These are phyloP conservation scores for Fusarium verticillioides DNA, from an alignment of 2,329 filamentous ascomycete genomes.

Conservation along the genomic window DNA sequence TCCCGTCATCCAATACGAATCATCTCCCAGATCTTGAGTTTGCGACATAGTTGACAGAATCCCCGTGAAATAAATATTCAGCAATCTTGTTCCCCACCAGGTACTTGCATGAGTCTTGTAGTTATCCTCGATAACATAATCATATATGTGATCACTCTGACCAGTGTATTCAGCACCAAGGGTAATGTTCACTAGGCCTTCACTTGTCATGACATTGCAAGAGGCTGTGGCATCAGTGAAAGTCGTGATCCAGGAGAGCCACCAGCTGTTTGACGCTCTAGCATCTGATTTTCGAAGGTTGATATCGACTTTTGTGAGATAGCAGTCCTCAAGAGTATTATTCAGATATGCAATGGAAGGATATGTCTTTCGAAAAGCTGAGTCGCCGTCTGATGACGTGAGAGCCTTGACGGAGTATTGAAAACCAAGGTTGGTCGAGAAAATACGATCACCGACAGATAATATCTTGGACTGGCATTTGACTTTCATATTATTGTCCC, in stretches of 20 bases:
- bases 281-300: slow-evolving; percentile 9
- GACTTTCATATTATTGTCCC: slow-evolving; percentile 6
- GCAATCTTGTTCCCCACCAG: slow-evolving; percentile 29
- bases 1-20: slow-evolving; percentile 8
- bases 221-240: not conserved
- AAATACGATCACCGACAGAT: slow-evolving; percentile 25
- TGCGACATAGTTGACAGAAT: slow-evolving; percentile 12
- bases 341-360: slow-evolving; percentile 17
- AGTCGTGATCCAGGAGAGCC: slow-evolving; percentile 17
- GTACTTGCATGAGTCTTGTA: slow-evolving; percentile 13
- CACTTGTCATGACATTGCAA: not conserved
- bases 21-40: not conserved
- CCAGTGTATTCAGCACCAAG: slow-evolving; percentile 16
- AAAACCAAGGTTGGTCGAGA: slow-evolving; percentile 2
- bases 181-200: slow-evolving; percentile 9
- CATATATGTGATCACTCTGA: not conserved
- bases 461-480: slow-evolving; percentile 22
- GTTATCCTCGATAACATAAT: slow-evolving; percentile 21
- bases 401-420: slow-evolving; percentile 25
- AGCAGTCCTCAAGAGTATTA: slow-evolving; percentile 15
- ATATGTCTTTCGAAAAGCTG: not conserved
- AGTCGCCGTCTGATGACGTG: not conserved
- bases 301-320: not conserved
- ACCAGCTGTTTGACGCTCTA: not conserved
- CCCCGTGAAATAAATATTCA: slow-evolving; percentile 20